These are phyloP conservation scores for Curvularia eragrostidis DNA, from an alignment of 2,329 filamentous ascomycete species.

Conservation along the genomic window DNA sequence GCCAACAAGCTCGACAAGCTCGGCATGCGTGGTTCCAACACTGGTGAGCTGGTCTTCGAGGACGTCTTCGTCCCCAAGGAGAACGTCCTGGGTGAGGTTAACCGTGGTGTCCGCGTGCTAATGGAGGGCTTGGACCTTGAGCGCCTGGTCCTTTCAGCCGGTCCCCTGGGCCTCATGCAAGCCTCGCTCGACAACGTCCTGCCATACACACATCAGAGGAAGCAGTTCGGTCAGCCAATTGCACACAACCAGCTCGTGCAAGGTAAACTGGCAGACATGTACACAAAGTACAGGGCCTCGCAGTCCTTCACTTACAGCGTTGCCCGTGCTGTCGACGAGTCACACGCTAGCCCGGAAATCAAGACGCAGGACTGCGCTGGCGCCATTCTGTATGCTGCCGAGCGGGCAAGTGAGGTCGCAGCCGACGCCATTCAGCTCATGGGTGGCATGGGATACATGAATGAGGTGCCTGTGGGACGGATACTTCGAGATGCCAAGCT, in stretches of 20 bases:
- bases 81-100: slow-evolving; percentile 79
- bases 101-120: slow-evolving; percentile 85
- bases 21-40: slow-evolving; percentile 97
- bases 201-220: slow-evolving; percentile 86
- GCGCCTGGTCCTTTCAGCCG: slow-evolving; percentile 86
- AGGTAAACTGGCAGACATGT: slow-evolving; percentile 95
- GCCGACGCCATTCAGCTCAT: slow-evolving; percentile 91
- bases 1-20: slow-evolving; percentile 95
- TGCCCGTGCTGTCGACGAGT: slow-evolving; percentile 74
- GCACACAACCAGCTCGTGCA: slow-evolving; percentile 93
- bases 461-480: slow-evolving; percentile 90
- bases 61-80: slow-evolving; percentile 85
- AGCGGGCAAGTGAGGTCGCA: slow-evolving; percentile 84
- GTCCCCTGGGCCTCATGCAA: slow-evolving; percentile 94
- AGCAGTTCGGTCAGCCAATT: slow-evolving; percentile 86
- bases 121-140: slow-evolving; percentile 98
- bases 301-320: slow-evolving; percentile 88
- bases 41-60: slow-evolving; percentile 91
- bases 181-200: slow-evolving; percentile 83
- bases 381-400: slow-evolving; percentile 90
- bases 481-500: slow-evolving; percentile 79
- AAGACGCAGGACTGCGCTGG: slow-evolving; percentile 92
- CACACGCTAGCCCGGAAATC: slow-evolving; percentile 61
- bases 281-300: slow-evolving; percentile 86
- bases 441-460: slow-evolving; percentile 94